phyloP scores from a whole-genome alignment of 2,329 filamentous ascomycete species.

The Massarina eburnea region DNA sequence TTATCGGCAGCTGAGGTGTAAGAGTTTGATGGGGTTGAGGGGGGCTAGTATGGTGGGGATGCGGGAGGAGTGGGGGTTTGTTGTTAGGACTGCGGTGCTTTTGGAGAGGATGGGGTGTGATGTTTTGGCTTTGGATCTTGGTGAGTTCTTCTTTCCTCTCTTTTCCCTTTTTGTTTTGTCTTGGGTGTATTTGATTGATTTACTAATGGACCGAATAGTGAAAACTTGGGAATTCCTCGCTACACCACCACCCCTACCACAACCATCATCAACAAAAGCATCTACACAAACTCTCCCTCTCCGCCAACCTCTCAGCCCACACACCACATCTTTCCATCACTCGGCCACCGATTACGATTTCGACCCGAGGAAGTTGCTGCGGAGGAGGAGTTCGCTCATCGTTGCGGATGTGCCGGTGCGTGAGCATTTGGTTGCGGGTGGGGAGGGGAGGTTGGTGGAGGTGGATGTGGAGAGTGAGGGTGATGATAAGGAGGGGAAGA shows the following conservation, averaged over 20 bases:
- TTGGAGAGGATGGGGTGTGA: slow-evolving; percentile 95
- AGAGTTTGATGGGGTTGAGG: slow-evolving; percentile 77
- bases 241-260: slow-evolving; percentile 34
- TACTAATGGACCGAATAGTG: slow-evolving; percentile 50
- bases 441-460: slow-evolving; percentile 13
- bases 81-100: slow-evolving; percentile 79
- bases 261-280: slow-evolving; percentile 10
- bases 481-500: slow-evolving; percentile 43
- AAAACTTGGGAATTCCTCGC: slow-evolving; percentile 78
- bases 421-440: slow-evolving; percentile 26
- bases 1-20: slow-evolving; percentile 81
- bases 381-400: slow-evolving; percentile 73
- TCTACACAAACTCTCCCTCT: neutral
- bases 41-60: slow-evolving; percentile 82
- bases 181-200: neutral
- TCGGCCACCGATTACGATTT: slow-evolving; percentile 37
- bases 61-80: slow-evolving; percentile 82
- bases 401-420: slow-evolving; percentile 68
- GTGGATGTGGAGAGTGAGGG: slow-evolving; percentile 31
- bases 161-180: neutral
- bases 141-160: slow-evolving; percentile 47
- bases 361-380: slow-evolving; percentile 69
- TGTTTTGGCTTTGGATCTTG: slow-evolving; percentile 80
- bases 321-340: slow-evolving; percentile 19
- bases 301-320: slow-evolving; percentile 27